These are phyloP conservation scores for Wilhelminamyces savonicus DNA, from an alignment of 805 yeast species.

Conservation along the genomic window DNA sequence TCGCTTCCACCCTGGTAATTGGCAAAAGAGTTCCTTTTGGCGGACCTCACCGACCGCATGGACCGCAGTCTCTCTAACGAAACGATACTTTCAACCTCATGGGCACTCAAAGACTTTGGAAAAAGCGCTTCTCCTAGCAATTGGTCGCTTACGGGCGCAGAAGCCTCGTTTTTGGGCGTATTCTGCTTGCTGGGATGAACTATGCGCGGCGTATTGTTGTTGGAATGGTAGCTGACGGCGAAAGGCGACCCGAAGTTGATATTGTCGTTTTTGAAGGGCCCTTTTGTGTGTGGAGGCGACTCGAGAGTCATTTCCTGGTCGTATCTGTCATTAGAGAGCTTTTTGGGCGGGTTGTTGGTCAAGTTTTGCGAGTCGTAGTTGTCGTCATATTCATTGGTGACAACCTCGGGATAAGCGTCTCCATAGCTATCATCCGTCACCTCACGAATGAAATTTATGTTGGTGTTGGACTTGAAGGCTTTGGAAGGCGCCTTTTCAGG, in stretches of 20 bases:
- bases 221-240: conserved; percentile 11
- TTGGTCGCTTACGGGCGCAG: no score
- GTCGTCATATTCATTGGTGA: conserved; percentile 3
- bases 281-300: conserved; percentile 14
- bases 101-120: conserved; percentile 60
- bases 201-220: conserved; percentile 1
- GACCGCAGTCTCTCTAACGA: conserved; percentile 62
- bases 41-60: conserved; percentile 44
- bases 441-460: conserved; percentile 22
- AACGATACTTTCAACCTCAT: conserved; percentile 71
- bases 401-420: not conserved
- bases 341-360: conserved; percentile 17
- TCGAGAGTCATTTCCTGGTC: conserved; percentile 25
- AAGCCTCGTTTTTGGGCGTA: no score
- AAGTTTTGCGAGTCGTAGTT: conserved; percentile 15
- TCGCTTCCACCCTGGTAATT: conserved; percentile 37
- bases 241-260: conserved; percentile 30
- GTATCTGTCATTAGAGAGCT: conserved; percentile 10
- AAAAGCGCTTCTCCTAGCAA: conserved; percentile 50
- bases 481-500: not conserved
- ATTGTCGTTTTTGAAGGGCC: conserved; percentile 5
- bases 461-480: conserved; percentile 9
- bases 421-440: conserved; percentile 16
- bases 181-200: no score
- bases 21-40: conserved; percentile 29